Conservation (phyloP, 176 grass and related monocot genomes). For the Tillandsia fasciculata region DNA sequence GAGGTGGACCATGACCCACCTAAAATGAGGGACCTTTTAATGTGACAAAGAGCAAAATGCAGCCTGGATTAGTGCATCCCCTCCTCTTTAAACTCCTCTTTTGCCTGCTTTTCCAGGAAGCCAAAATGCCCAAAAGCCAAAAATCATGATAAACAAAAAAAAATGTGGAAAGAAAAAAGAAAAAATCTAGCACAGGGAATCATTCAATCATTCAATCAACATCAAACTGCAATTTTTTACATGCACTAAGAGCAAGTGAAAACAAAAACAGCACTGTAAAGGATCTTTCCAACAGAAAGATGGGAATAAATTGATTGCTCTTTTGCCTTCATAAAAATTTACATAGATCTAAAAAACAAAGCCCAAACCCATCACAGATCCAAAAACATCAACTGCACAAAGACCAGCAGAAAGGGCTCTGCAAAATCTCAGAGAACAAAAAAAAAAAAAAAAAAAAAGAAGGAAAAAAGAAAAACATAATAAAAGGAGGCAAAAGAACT, state of each 20-base stretch:
- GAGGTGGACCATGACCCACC: conserved; percentile 10
- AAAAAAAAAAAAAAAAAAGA: neutral
- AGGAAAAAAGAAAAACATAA: neutral
- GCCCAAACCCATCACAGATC: conserved; percentile 5
- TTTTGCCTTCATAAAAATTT: neutral
- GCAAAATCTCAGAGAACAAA: neutral
- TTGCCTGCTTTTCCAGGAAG: neutral
- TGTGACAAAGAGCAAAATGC: conserved; percentile 9
- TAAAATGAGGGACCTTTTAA: conserved; percentile 5
- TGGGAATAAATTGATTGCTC: neutral
- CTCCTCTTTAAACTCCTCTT: neutral
- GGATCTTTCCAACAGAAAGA: conserved; percentile 8
- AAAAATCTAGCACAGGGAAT: neutral
- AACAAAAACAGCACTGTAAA: neutral
- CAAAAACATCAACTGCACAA: neutral
- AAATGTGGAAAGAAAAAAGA: neutral
- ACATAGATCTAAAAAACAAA: too few species aligned
- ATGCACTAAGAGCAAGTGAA: neutral
- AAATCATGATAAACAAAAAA: neutral
- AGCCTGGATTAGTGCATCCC: conserved; percentile 11
- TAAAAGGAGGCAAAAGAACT: neutral
- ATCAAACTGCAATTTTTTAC: conserved; percentile 6
- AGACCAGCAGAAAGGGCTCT: neutral
- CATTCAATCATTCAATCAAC: neutral
- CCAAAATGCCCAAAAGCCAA: neutral